Evolutionary conservation across 2,329 filamentous ascomycete genomes (phyloP).

Genomic region (Didymella glomerata): DNA sequence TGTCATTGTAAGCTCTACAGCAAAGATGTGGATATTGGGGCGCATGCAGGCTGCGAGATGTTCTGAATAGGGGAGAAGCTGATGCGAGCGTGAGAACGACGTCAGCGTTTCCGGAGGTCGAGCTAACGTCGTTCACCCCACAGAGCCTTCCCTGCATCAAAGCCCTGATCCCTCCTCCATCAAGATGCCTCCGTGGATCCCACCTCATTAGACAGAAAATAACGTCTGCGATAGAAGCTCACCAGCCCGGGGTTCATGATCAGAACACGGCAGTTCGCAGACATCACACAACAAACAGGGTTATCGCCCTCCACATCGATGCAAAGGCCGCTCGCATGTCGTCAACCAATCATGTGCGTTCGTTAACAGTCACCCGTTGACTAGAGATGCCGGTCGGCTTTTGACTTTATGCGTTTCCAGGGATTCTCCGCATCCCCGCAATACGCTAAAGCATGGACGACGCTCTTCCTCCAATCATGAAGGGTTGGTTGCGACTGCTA

Average conservation of each 20-base stretch:
- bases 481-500: too few relatives aligned
- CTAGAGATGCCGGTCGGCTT: constrained; percentile 9
- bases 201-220: background rate
- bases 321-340: background rate
- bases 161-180: background rate
- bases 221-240: background rate
- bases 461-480: constrained; percentile 4
- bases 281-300: too few relatives aligned
- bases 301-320: background rate
- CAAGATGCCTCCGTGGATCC: background rate
- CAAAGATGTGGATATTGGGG: background rate
- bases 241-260: too few relatives aligned
- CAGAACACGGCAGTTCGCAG: too few relatives aligned
- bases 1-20: background rate
- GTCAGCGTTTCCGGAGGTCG: too few relatives aligned
- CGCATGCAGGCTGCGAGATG: background rate
- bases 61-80: background rate
- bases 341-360: background rate
- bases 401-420: background rate
- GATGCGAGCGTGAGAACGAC: background rate
- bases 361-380: background rate
- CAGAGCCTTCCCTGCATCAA: background rate
- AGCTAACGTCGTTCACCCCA: too few relatives aligned
- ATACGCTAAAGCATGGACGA: background rate
- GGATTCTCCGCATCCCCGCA: constrained; percentile 11